A percentile compares a stretch with the other conserved stretches of the same genome.
Evolutionary conservation across 2,329 filamentous ascomycete genomes (phyloP).

Genomic region (Alternaria conjuncta): DNA sequence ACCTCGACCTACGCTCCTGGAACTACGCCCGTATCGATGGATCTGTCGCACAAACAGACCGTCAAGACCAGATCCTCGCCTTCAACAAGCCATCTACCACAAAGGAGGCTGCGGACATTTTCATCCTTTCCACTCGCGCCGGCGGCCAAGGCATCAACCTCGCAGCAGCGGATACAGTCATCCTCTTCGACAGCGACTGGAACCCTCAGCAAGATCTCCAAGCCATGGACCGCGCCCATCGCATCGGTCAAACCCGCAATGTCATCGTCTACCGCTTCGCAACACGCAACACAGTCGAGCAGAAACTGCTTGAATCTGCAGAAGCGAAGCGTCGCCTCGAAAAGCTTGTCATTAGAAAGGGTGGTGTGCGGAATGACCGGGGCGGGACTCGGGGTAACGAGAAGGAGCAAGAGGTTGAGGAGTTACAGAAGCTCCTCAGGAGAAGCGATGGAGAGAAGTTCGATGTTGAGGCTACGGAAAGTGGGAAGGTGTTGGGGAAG

Average conservation of each 20-base stretch:
- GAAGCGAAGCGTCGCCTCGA: slow-evolving; percentile 92
- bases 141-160: slow-evolving; percentile 97
- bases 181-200: slow-evolving; percentile 90
- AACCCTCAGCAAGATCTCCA: slow-evolving; percentile 98
- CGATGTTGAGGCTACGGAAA: slow-evolving; percentile 60
- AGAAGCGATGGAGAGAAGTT: slow-evolving; percentile 73
- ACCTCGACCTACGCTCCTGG: slow-evolving; percentile 81
- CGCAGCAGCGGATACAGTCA: slow-evolving; percentile 87
- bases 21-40: slow-evolving; percentile 90
- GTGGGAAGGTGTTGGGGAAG: slow-evolving; percentile 74
- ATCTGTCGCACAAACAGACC: slow-evolving; percentile 72
- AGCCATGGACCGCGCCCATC: slow-evolving; percentile 92
- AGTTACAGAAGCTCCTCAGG: slow-evolving; percentile 54
- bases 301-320: slow-evolving; percentile 82
- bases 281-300: slow-evolving; percentile 91
- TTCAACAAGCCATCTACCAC: slow-evolving; percentile 52
- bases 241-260: slow-evolving; percentile 90
- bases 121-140: slow-evolving; percentile 87
- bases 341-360: slow-evolving; percentile 94
- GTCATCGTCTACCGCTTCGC: slow-evolving; percentile 94
- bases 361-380: slow-evolving; percentile 66
- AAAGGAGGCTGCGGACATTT: slow-evolving; percentile 65
- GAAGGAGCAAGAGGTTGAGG: slow-evolving; percentile 55
- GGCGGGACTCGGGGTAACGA: slow-evolving; percentile 57
- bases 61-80: slow-evolving; percentile 56